These are phyloP conservation scores for Tulasnella sp. DNA, from an alignment of 768 basidiomycete species.

Conservation along the genomic window DNA sequence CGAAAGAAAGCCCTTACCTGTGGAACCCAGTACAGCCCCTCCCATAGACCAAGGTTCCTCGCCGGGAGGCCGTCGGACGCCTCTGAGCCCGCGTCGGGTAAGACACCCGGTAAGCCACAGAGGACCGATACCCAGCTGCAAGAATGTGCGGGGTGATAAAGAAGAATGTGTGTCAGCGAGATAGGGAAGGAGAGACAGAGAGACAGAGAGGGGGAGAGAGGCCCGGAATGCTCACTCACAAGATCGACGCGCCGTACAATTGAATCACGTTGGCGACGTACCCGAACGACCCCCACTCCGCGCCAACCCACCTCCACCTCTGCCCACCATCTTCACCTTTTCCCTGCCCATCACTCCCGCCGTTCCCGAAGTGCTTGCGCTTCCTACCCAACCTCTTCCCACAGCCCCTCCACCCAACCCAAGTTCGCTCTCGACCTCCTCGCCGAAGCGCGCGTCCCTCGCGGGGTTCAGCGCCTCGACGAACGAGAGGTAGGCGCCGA, in stretches of 20 bases:
- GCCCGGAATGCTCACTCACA: neutral
- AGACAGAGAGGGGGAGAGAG: neutral
- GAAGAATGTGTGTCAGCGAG: neutral
- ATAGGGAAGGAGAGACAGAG: neutral
- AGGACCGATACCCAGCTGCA: constrained; percentile 8
- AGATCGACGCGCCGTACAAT: constrained; percentile 15
- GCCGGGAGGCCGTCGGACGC: constrained; percentile 2
- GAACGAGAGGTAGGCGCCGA: constrained; percentile 17
- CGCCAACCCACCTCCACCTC: constrained; percentile 16
- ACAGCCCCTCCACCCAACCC: neutral
- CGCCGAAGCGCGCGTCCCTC: constrained; percentile 14
- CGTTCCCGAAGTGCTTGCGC: constrained; percentile 1
- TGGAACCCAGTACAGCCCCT: constrained; percentile 14
- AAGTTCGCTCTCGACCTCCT: constrained; percentile 9
- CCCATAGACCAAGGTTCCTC: constrained; percentile 9
- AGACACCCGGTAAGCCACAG: constrained; percentile 16
- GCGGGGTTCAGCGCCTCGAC: constrained; percentile 18
- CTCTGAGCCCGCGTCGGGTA: neutral
- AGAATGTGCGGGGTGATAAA: neutral
- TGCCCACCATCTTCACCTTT: no score
- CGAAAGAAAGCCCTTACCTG: no score
- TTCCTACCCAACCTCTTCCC: constrained; percentile 5
- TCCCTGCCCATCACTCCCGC: neutral
- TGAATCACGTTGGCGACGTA: constrained; percentile 18
- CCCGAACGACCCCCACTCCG: constrained; percentile 3